These are phyloP conservation scores for Neurospora tetraspora DNA, from an alignment of 495 filamentous ascomycete genomes.

Conservation along the genomic window DNA sequence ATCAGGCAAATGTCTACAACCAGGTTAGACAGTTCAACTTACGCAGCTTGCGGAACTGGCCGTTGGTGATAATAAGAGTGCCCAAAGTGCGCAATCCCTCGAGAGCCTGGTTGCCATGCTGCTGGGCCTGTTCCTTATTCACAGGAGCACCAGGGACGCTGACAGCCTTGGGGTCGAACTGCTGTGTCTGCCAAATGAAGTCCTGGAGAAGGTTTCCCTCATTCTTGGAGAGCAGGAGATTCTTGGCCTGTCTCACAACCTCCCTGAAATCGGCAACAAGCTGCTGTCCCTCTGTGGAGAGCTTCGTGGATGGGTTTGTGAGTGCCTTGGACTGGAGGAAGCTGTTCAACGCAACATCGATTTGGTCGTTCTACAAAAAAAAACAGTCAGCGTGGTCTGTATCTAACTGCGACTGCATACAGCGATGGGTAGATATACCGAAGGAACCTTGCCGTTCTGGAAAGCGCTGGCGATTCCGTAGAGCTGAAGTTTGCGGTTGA, in stretches of 20 bases:
- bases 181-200: conserved; percentile 87
- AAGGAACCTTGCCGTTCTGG: conserved; percentile 80
- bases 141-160: conserved; percentile 54
- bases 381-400: conserved; percentile 7
- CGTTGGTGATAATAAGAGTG: conserved; percentile 85
- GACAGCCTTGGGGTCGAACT: conserved; percentile 53
- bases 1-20: conserved; percentile 14
- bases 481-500: conserved; percentile 89
- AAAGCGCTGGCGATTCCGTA: conserved; percentile 90
- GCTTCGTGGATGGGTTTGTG: conserved; percentile 59
- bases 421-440: conserved; percentile 39
- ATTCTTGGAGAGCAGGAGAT: conserved; percentile 88
- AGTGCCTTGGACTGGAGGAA: conserved; percentile 60
- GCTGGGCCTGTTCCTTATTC: conserved; percentile 62
- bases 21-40: conserved; percentile 27
- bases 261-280: conserved; percentile 69
- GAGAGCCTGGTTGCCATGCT: conserved; percentile 69
- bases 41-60: conserved; percentile 92
- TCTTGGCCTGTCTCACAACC: conserved; percentile 82
- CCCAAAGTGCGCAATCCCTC: conserved; percentile 86
- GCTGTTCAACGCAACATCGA: conserved; percentile 86
- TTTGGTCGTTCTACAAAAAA: conserved; percentile 70
- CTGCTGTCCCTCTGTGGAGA: conserved; percentile 69
- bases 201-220: conserved; percentile 89
- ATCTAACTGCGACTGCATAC: neutral